Conservation (phyloP, 1,284 basidiomycete genomes). For the Trichosporon asahii region DNA sequence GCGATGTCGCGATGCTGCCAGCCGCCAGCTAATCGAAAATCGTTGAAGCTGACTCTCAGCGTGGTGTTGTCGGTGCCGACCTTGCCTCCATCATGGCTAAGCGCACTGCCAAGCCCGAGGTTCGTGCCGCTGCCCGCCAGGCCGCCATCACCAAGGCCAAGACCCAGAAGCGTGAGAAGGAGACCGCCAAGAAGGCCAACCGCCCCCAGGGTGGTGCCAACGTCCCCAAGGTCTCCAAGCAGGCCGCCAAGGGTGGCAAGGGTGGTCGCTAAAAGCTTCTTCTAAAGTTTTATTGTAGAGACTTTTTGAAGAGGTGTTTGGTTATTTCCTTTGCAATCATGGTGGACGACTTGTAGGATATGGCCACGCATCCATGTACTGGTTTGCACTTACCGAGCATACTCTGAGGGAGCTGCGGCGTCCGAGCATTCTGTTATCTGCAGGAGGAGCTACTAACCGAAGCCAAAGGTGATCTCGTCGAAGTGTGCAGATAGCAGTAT, state of each 20-base stretch:
- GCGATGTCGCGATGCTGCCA: neutral
- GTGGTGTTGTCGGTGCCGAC: constrained; percentile 96
- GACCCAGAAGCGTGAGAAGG: constrained; percentile 93
- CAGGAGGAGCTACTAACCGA: neutral
- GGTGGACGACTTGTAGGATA: constrained; percentile 28
- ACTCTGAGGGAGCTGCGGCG: neutral
- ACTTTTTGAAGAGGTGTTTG: constrained; percentile 14
- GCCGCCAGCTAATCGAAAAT: too few species aligned
- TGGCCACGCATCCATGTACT: constrained; percentile 27
- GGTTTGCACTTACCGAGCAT: constrained; percentile 18
- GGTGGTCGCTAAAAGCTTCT: constrained; percentile 47
- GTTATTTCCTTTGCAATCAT: constrained; percentile 13
- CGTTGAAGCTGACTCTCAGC: too few species aligned
- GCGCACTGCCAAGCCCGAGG: constrained; percentile 85
- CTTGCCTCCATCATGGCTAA: constrained; percentile 83
- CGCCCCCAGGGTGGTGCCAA: constrained; percentile 57
- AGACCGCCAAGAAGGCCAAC: constrained; percentile 77
- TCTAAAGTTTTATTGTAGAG: constrained; percentile 8
- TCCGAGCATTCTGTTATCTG: neutral
- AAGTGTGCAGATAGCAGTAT: too few species aligned
- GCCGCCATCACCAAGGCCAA: constrained; percentile 88
- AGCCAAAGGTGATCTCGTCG: neutral
- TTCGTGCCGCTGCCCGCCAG: constrained; percentile 74
- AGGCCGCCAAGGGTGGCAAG: constrained; percentile 83
- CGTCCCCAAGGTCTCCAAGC: constrained; percentile 86